A percentile compares a stretch with the other conserved stretches of the same genome.
Conservation (phyloP, 2,329 filamentous ascomycete genomes). For the Fusarium pseudograminearum region DNA sequence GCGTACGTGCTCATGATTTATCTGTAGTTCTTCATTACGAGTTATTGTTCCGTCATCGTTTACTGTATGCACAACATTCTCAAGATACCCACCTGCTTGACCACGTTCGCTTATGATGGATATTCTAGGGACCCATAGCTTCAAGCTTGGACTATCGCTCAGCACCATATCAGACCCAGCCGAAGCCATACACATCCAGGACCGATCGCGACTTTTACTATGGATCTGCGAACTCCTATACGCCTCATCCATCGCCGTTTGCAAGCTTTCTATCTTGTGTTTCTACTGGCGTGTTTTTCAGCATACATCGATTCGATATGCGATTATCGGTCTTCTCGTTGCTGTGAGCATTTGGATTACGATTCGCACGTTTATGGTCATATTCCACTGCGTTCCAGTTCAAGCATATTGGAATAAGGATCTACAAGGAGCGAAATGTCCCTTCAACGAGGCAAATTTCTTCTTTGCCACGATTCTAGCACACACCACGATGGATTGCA, state of each 20-base stretch:
- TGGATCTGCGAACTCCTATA: conserved; percentile 41
- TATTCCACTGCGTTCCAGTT: conserved; percentile 53
- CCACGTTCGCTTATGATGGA: background rate
- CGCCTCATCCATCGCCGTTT: conserved; percentile 44
- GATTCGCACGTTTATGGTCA: conserved; percentile 49
- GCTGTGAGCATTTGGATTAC: conserved; percentile 45
- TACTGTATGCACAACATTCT: conserved; percentile 17
- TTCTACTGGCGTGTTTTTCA: conserved; percentile 51
- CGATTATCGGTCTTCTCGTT: conserved; percentile 42
- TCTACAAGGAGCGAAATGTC: conserved; percentile 45
- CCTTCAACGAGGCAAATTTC: conserved; percentile 48
- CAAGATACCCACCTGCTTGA: background rate
- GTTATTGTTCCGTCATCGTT: conserved; percentile 23
- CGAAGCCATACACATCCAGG: background rate
- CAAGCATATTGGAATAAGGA: conserved; percentile 50
- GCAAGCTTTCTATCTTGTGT: conserved; percentile 47
- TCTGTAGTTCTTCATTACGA: conserved; percentile 13
- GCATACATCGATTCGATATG: conserved; percentile 44
- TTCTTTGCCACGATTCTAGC: conserved; percentile 50
- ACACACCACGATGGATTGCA: conserved; percentile 46
- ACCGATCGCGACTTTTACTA: conserved; percentile 29
- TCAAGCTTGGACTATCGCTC: conserved; percentile 32
- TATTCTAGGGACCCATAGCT: conserved; percentile 28
- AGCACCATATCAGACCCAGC: background rate
- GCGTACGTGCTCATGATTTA: background rate